Evolutionary conservation across 2,329 filamentous ascomycete genomes (phyloP), one percentile per base, ranked within the genome.

Genomic region (Botrytis hyacinthi): DNA sequence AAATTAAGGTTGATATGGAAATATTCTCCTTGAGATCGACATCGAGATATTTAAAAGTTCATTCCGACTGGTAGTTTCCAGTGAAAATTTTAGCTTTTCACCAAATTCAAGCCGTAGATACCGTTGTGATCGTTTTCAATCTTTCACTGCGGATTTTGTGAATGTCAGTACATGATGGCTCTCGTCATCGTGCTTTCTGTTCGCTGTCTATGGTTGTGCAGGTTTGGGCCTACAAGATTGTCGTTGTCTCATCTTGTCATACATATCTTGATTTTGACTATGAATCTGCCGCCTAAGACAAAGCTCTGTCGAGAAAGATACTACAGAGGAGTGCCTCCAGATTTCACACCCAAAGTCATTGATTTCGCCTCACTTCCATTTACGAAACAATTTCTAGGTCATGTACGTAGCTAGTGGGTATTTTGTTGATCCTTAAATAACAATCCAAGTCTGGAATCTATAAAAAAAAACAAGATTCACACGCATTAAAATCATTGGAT

Each of bases 261-360:
- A 5, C 1, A 35, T 12, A 12, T 60, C 1, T 12, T 6, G 32
- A 32, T 60, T 16, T 6, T 60, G 9, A 22, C 16, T 6, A 16
- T n/a, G 22, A 16, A n/a, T n/a, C 26, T 16, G 3, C 26, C 10
- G 10, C 0, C 0, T 51, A 1, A 51, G 9, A 14, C 14, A 3
- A n/a, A 26, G 0, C 22, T n/a, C 48, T 26, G 0, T n/a, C 26
- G 10, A 51, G 1, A 0, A 14, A n/a, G 1, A n/a, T 48, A 48
- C 46, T 1, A 22, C 7, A 9, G 18, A 46, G 2, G 44, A 46
- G 7, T 0, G 0, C 22, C 22, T n/a, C 12, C 12, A 7, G 2
- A 54, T 54, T 54, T 5, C 12, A 54, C 26, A n/a, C 12, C 5
- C 48, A 16, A 51, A 54, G 48, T n/a, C 48, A 5, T 6, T 16